Percentiles rank a stretch among this genome's conserved stretches.
Evolutionary conservation across 73 alveolate genomes (phyloP).

Genomic region (Paraurostyla sp.): DNA sequence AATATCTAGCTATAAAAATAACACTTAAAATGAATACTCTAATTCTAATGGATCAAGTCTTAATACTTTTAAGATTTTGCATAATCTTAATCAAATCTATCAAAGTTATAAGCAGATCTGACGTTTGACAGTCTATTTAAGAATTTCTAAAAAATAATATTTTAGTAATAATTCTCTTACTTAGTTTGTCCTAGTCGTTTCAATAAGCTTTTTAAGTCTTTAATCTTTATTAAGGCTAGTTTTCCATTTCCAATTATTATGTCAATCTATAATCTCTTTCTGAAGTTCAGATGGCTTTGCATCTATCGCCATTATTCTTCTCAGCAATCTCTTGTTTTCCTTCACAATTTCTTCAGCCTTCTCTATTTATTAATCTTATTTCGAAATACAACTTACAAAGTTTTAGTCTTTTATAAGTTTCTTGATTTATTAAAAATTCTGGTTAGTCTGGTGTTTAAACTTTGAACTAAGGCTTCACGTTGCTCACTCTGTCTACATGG

Average conservation of each 20-base stretch:
- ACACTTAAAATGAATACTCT: not conserved
- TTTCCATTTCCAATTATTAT: conserved; percentile 24
- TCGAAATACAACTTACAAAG: not conserved
- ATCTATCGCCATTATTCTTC: conserved; percentile 10
- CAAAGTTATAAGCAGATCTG: conserved; percentile 10
- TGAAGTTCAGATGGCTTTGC: not conserved
- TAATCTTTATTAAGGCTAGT: conserved; percentile 21
- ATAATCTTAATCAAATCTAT: not conserved
- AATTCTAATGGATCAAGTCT: not conserved
- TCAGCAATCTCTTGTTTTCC: conserved; percentile 21
- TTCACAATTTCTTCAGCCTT: conserved; percentile 14
- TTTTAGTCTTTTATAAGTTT: conserved; percentile 20
- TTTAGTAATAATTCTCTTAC: not conserved
- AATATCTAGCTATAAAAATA: not conserved
- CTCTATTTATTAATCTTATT: not conserved
- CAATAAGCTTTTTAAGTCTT: not conserved
- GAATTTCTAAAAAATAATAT: not conserved
- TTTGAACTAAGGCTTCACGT: not conserved
- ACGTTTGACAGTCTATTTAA: not conserved
- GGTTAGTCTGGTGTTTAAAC: not conserved
- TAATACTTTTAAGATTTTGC: not conserved
- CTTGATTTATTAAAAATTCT: not conserved
- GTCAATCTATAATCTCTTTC: conserved; percentile 10
- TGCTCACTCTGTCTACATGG: not conserved
- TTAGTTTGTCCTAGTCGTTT: conserved; percentile 4